Conservation (phyloP, 306 rosid genomes). For the Ormosia semicastrata region DNA sequence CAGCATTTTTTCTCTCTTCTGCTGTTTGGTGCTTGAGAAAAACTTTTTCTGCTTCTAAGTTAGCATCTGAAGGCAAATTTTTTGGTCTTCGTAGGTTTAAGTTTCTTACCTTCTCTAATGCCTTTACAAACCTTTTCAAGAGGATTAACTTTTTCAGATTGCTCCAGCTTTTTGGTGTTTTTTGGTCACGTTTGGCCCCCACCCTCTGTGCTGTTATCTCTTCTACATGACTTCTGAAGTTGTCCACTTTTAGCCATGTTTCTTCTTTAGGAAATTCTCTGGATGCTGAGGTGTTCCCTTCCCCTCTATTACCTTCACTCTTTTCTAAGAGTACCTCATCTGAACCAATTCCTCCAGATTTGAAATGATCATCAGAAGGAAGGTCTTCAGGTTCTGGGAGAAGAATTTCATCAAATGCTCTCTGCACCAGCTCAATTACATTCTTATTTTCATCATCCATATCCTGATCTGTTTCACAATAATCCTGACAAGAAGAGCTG, state of each 20-base stretch:
- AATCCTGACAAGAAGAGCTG: slow-evolving; percentile 22
- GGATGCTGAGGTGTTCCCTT: slow-evolving; percentile 22
- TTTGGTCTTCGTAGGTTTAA: slow-evolving; percentile 37
- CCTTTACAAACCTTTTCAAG: slow-evolving; percentile 84
- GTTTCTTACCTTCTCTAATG: slow-evolving; percentile 69
- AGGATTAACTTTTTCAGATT: slow-evolving; percentile 66
- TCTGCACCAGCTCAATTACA: slow-evolving; percentile 64
- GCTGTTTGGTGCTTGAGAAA: slow-evolving; percentile 54
- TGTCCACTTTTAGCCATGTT: slow-evolving; percentile 11
- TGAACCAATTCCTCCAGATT: slow-evolving; percentile 31
- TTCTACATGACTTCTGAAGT: slow-evolving; percentile 18
- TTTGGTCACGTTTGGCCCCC: slow-evolving; percentile 41
- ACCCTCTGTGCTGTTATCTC: slow-evolving; percentile 35
- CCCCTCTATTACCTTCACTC: slow-evolving; percentile 32
- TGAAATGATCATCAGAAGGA: slow-evolving; percentile 28
- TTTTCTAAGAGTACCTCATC: slow-evolving; percentile 27
- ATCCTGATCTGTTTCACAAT: slow-evolving; percentile 32
- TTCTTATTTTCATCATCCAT: slow-evolving; percentile 32
- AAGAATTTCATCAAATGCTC: slow-evolving; percentile 85
- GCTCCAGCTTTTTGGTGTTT: slow-evolving; percentile 71
- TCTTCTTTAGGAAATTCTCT: slow-evolving; percentile 32
- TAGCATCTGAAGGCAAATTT: slow-evolving; percentile 41
- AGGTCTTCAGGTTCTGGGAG: slow-evolving; percentile 64
- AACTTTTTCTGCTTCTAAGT: slow-evolving; percentile 55
- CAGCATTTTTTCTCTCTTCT: slow-evolving; percentile 56